Base-by-base conservation (phyloP, 2,329 filamentous ascomycete species). In the Annulohypoxylon truncatum region DNA sequence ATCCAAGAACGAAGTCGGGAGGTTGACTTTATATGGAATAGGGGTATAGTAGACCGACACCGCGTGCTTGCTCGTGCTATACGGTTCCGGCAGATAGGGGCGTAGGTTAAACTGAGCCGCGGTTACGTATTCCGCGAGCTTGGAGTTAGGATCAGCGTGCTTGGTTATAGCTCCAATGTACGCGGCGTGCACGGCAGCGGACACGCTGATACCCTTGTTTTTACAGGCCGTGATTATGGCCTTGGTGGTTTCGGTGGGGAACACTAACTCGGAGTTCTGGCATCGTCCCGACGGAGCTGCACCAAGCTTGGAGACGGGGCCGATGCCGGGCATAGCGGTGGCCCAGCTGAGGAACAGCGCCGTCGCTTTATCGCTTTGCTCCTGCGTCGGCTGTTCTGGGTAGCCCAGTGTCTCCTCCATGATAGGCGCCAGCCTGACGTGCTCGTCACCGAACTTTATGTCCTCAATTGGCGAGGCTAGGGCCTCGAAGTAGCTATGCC, bases 81-180 rank as follows among this genome's bases (percentile, higher is more conserved):
- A 71, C 1, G 72, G 73, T 13, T 62, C 61, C 3, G 72, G 73
- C 0, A 75, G 63, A 44, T 72, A 75, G 5, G 59, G 59, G 8
- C 72, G 73, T 4, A 76, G 70, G 57, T 75, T 73, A 61, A 76
- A 74, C 15, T 73, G 67, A 35, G 29, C 71, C 4, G 68, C 64
- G 13, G 73, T 66, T 10, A 73, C 72, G 50, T 75, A 75, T 33
- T 72, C 22, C 2, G 59, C 56, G 6, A 60, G 65, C 38, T 71
- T 69, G 20, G 66, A 66, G 3, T 66, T 61, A 10, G 69, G 66
- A 29, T 72, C 70, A 10, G 69, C 67, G 40, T 70, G 38, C 44
- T 68, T 68, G 13, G n/a, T 44, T n/a, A 72, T 63, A 48, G 70
- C 51, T 2, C 15, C 9, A 53, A 72, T 55, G 50, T 72, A 73